These are phyloP conservation scores for Rubroshorea leprosula DNA, from an alignment of 345 rosid species.

Conservation along the genomic window DNA sequence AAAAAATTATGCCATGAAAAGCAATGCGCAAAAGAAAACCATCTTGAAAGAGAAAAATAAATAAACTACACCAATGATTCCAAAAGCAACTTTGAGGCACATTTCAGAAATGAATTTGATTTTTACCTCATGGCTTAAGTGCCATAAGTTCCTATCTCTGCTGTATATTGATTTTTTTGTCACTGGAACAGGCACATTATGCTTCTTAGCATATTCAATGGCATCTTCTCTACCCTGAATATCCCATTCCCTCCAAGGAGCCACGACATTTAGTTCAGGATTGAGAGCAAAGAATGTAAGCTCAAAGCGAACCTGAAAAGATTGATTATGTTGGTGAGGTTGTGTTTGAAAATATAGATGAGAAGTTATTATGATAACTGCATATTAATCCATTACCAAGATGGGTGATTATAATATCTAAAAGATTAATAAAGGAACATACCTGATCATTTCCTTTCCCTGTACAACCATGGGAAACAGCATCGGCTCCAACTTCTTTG, in stretches of 20 bases:
- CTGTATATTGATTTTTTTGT: slow-evolving; percentile 96
- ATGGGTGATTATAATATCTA: background rate
- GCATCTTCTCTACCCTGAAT: slow-evolving; percentile 94
- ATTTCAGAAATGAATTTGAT: background rate
- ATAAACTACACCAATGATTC: background rate
- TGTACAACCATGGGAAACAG: slow-evolving; percentile 97
- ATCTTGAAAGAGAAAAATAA: background rate
- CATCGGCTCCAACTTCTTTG: slow-evolving; percentile 95
- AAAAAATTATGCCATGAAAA: background rate
- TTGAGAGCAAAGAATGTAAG: slow-evolving; percentile 86
- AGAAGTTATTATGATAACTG: too few relatives aligned
- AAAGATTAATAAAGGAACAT: slow-evolving; percentile 16
- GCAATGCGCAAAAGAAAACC: background rate
- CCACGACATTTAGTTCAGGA: slow-evolving; percentile 87
- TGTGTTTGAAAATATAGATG: background rate
- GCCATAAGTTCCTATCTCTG: slow-evolving; percentile 93
- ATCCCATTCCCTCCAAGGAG: slow-evolving; percentile 99
- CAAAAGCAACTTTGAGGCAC: background rate
- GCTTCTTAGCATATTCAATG: slow-evolving; percentile 90
- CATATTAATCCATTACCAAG: too few relatives aligned
- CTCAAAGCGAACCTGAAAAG: slow-evolving; percentile 83
- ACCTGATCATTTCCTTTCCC: slow-evolving; percentile 99
- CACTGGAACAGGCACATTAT: slow-evolving; percentile 89
- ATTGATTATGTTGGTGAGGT: slow-evolving; percentile 5
- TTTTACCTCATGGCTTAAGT: slow-evolving; percentile 85